These are phyloP conservation scores for Helotiales sp. DNA, from an alignment of 2,329 filamentous ascomycete species.

Conservation along the genomic window DNA sequence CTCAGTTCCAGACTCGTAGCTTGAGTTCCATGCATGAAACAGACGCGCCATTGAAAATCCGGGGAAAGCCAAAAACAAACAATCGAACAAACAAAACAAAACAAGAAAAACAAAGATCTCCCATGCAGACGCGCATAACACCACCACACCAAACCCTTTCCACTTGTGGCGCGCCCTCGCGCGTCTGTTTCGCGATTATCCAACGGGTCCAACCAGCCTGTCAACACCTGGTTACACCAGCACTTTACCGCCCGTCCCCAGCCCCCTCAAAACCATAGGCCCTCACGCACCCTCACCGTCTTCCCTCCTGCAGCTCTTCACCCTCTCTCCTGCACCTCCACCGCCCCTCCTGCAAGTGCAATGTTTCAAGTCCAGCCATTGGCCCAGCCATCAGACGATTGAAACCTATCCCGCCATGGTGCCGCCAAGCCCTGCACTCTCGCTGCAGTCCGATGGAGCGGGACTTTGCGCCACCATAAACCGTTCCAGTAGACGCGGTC, in stretches of 20 bases:
- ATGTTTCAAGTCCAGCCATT: slow-evolving; percentile 33
- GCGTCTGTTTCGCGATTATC: slow-evolving; percentile 32
- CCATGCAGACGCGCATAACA: slow-evolving; percentile 1
- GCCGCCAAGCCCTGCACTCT: slow-evolving; percentile 8
- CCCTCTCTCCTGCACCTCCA: slow-evolving; percentile 5
- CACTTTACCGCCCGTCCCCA: slow-evolving; percentile 10
- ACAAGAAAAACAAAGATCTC: background rate
- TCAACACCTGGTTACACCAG: too few species aligned
- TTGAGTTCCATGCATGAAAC: slow-evolving; percentile 1
- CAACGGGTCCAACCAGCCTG: background rate
- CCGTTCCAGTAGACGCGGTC: slow-evolving; percentile 36
- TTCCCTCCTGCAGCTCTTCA: background rate
- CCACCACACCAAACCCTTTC: background rate
- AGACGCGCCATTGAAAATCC: slow-evolving; percentile 8
- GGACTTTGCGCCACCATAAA: slow-evolving; percentile 19
- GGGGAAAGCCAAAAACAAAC: too few species aligned
- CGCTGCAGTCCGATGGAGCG: slow-evolving; percentile 19
- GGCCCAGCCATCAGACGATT: slow-evolving; percentile 25
- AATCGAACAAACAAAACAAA: too few species aligned
- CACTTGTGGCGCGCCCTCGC: slow-evolving; percentile 21
- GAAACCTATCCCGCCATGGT: slow-evolving; percentile 18
- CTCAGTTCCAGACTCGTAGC: too few species aligned
- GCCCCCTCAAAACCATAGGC: slow-evolving; percentile 17
- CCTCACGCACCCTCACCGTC: slow-evolving; percentile 2
- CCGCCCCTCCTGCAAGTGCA: slow-evolving; percentile 10